Percentiles rank a stretch among this genome's conserved stretches.
These are phyloP conservation scores for Paecilomyces formosus DNA, from an alignment of 2,329 filamentous ascomycete species.

Conservation along the genomic window DNA sequence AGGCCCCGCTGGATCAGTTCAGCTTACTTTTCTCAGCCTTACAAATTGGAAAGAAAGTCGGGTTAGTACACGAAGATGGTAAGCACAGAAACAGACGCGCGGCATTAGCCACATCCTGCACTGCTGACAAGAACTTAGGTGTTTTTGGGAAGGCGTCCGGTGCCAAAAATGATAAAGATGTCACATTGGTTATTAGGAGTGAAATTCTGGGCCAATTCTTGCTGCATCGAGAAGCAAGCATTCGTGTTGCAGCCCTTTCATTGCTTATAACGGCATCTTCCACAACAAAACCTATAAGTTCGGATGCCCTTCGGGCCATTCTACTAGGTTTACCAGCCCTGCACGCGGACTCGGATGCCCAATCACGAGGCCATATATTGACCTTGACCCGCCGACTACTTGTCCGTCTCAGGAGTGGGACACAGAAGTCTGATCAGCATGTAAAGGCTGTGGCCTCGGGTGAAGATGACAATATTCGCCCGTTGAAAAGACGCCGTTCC, in stretches of 20 bases:
- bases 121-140: conserved; percentile 14
- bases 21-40: conserved; percentile 60
- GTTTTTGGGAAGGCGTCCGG: conserved; percentile 14
- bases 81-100: conserved; percentile 11
- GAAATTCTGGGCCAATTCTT: conserved; percentile 30
- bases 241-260: conserved; percentile 73
- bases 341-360: conserved; percentile 78
- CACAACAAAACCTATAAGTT: conserved; percentile 64
- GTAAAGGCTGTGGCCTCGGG: not conserved
- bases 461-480: not conserved
- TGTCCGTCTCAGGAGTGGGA: conserved; percentile 63
- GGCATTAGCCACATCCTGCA: not conserved
- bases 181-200: conserved; percentile 25
- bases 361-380: conserved; percentile 74
- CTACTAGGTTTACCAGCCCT: conserved; percentile 60
- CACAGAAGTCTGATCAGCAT: conserved; percentile 31
- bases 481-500: not conserved
- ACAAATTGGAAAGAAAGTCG: conserved; percentile 63
- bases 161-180: conserved; percentile 6
- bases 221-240: conserved; percentile 49
- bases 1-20: conserved; percentile 46
- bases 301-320: conserved; percentile 55
- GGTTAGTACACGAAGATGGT: conserved; percentile 63
- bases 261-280: conserved; percentile 70
- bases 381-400: conserved; percentile 69